Base-by-base conservation (phyloP, 75 land plant species). In the Pseudotsuga menziesii region DNA sequence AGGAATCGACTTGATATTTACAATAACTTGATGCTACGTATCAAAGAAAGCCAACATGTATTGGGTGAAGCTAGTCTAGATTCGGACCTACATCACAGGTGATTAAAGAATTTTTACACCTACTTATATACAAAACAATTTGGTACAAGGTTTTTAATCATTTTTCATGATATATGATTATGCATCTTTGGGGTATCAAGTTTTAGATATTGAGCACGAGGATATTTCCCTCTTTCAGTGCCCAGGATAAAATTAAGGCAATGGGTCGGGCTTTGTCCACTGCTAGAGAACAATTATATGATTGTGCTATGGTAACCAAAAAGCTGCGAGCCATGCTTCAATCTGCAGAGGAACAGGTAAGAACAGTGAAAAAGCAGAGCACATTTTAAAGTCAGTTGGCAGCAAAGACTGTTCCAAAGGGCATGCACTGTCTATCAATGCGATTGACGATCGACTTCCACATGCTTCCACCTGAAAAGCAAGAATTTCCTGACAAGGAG, bases 261-360 rank as follows among this genome's bases (percentile, higher is more conserved):
- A 96, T 92, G 97, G 99, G 94, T 61, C 87, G 80, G 78, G 74
- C 80, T 48, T 75, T 96, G n/a, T 72, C 97, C 17, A 48, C 58
- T 32, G 90, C 93, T 26, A 87, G 91, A 63, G 91, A 89, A 57
- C 44, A 80, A 73, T 58, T 86, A 16, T 86, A 89, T 86, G 94
- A 93, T 20, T 86, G 86, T 36, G 29, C 59, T 22, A 32, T 25
- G 2, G 77, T 93, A 75, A 83, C 83, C 19, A 91, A 87, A 62
- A 96, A 96, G 79, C 72, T 96, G 39, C 75, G 99, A 61, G 94
- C 87, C 12, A 96, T 93, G 94, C 56, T 94, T 62, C 99, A 96
- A 81, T 75, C 85, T 58, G 73, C 88, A 23, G 96, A 96, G 58
- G 88, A 87, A 5, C 78, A 80, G 67, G 87, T 91, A 52, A 77